Evolutionary conservation across 1,284 basidiomycete genomes (phyloP), one percentile per base, ranked within the genome.

Genomic region (Trichosporon sp.): DNA sequence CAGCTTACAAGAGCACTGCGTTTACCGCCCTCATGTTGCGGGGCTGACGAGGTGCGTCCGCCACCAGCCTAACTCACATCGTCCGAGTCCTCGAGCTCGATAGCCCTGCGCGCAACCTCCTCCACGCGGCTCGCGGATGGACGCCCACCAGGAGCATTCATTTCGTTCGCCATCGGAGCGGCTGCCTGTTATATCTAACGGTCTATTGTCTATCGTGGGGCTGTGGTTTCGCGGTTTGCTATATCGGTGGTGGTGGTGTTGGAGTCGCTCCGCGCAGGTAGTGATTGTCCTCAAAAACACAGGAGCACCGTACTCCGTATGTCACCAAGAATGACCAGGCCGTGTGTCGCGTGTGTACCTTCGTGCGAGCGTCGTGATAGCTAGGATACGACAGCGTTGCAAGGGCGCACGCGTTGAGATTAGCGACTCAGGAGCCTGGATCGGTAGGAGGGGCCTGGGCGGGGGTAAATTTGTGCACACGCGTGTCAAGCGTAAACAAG

Each of bases 91-190:
- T 69, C 65, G 4, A 63, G 9, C 19, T 59, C 58, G 0, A 61
- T 49, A 10, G 36, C 46, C 3, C 58, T 56, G 19, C 61, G 59
- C 11, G 58, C 62, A 10, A 69, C 61, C n/a, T 56, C 23, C 32
- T 46, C 40, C 8, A 67, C 62, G 14, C 61, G 57, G 25, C 54
- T 57, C 1, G 58, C 23, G 3, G 56, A 10, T 1, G 68, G 68
- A 2, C 19, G 29, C 40, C 57, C 21, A 2, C 68, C 68, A 0
- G 58, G 32, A 2, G 67, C 62, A 34, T 69, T 69, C 36, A 68
- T 54, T 9, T 10, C 14, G 49, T 29, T 29, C 14, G 27, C 49
- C 49, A 54, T 54, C n/a, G n/a, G n/a, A 10, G 40, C 19, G 40
- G 40, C 4, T 23, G 40, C 11, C 16, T 44, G 19, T 36, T 9